Conservation (phyloP, 2,329 filamentous ascomycete genomes). For the Colletotrichum simmondsii region DNA sequence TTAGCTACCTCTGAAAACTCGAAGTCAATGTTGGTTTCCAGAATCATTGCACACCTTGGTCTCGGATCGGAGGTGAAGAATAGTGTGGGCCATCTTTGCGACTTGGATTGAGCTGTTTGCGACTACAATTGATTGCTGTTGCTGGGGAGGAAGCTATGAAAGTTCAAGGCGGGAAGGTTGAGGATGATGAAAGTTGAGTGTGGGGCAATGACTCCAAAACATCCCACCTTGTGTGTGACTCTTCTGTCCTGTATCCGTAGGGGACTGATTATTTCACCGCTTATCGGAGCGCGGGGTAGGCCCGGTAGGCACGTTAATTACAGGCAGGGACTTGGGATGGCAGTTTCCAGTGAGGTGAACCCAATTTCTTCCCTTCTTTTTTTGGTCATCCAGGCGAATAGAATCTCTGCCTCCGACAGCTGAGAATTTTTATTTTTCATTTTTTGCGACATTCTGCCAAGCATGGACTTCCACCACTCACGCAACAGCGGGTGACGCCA, state of each 20-base stretch:
- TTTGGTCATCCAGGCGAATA: background rate
- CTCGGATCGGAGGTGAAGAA: constrained; percentile 67
- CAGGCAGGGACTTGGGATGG: constrained; percentile 19
- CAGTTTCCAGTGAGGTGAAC: constrained; percentile 3
- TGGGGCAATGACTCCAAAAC: constrained; percentile 33
- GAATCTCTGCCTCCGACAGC: background rate
- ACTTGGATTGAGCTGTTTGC: background rate
- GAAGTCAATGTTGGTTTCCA: background rate
- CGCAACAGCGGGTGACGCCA: background rate
- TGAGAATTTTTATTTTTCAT: background rate
- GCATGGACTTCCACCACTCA: background rate
- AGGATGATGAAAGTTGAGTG: background rate
- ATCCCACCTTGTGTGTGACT: constrained; percentile 30
- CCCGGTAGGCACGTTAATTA: background rate
- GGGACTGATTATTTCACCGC: constrained; percentile 21
- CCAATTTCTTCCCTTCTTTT: background rate
- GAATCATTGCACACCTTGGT: constrained; percentile 69
- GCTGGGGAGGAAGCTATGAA: constrained; percentile 6
- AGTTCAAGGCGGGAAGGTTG: constrained; percentile 6
- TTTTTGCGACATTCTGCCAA: background rate
- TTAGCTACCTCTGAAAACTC: background rate
- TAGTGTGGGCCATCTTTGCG: constrained; percentile 36
- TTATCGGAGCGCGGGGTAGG: constrained; percentile 31
- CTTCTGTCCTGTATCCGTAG: background rate
- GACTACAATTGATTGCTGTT: background rate